phyloP scores from a whole-genome alignment of 2,329 filamentous ascomycete genomes.

The Ceratocystis eucalypticola region DNA sequence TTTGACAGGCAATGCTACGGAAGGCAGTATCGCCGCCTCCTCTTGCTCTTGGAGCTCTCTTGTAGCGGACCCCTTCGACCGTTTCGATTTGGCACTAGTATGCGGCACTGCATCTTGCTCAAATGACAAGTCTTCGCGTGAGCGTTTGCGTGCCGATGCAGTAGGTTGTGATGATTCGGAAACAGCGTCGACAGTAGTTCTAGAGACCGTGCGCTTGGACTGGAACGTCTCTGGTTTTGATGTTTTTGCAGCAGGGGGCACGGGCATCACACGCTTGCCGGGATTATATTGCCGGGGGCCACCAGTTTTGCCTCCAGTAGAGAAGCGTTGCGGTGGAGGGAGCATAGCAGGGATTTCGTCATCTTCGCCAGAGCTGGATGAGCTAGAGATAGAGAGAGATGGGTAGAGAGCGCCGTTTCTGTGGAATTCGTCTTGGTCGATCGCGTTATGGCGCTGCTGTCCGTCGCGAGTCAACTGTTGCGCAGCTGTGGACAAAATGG shows the following conservation, averaged over 20 bases:
- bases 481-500: too few relatives aligned
- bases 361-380: background rate
- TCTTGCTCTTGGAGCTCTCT: background rate
- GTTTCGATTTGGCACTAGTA: background rate
- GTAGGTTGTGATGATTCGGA: background rate
- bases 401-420: background rate
- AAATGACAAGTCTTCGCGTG: background rate
- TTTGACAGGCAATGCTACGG: background rate
- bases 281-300: background rate
- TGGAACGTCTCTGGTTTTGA: background rate
- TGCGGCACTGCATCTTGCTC: background rate
- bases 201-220: background rate
- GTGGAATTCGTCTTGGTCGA: background rate
- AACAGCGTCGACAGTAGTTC: background rate
- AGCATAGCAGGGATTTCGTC: constrained; percentile 17
- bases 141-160: background rate
- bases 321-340: constrained; percentile 11
- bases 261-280: constrained; percentile 6
- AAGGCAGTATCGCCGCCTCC: background rate
- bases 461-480: too few relatives aligned
- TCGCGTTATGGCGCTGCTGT: background rate
- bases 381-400: background rate
- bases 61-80: background rate
- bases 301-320: constrained; percentile 12
- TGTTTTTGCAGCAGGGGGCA: background rate